A percentile compares a stretch with the other conserved stretches of the same genome.
Conservation (phyloP, 1,284 basidiomycete genomes). For the Phellinidium pouzarii region DNA sequence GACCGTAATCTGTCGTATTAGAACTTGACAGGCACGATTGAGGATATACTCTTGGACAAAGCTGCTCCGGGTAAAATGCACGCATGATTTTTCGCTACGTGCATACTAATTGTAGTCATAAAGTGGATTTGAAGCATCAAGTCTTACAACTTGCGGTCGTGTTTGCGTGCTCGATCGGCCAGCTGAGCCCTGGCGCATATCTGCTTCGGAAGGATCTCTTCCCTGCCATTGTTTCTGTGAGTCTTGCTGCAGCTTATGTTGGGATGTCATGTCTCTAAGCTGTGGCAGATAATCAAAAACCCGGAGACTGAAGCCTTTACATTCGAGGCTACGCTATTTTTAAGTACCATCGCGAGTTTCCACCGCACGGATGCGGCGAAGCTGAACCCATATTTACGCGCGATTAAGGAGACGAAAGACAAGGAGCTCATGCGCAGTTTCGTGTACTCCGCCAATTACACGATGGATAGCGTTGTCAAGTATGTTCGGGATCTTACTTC, state of each 20-base stretch:
- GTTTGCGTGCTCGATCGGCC: constrained; percentile 49
- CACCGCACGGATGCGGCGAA: constrained; percentile 62
- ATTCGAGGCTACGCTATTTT: constrained; percentile 51
- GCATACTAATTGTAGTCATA: constrained; percentile 9
- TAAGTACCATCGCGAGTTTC: constrained; percentile 55
- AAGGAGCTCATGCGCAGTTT: constrained; percentile 43
- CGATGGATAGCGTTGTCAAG: constrained; percentile 45
- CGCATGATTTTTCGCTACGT: not conserved
- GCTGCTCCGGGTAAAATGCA: constrained; percentile 36
- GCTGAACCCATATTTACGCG: constrained; percentile 54
- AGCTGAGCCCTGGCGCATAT: constrained; percentile 63
- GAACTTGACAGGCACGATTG: constrained; percentile 42
- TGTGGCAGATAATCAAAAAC: constrained; percentile 43
- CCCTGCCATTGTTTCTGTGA: constrained; percentile 42
- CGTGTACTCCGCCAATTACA: constrained; percentile 51
- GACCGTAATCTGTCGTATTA: constrained; percentile 23
- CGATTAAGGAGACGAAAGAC: constrained; percentile 42
- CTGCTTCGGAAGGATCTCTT: constrained; percentile 56
- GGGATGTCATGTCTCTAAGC: not conserved
- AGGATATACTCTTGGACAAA: constrained; percentile 38
- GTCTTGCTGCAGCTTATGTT: constrained; percentile 17
- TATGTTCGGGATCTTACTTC: constrained; percentile 22
- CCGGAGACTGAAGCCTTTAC: constrained; percentile 47
- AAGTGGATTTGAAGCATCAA: constrained; percentile 45
- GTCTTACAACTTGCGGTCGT: constrained; percentile 49